Evolutionary conservation across 805 yeast species (phyloP).

Genomic region (Yarrowia deformans): DNA sequence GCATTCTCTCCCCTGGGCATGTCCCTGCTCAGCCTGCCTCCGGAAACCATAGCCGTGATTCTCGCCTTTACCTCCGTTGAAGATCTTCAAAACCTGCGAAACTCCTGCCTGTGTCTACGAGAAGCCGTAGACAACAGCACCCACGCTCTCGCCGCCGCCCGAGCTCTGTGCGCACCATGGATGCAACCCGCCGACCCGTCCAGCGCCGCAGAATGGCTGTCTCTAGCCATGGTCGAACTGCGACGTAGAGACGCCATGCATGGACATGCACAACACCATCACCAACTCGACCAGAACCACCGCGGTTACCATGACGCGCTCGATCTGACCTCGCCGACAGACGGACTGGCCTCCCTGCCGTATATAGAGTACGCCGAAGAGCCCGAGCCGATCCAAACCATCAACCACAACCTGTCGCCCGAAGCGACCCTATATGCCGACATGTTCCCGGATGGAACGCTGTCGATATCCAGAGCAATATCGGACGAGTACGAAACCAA

Average conservation of each 20-base stretch:
- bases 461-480: conserved; percentile 19
- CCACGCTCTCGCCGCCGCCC: conserved; percentile 5
- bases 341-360: conserved; percentile 6
- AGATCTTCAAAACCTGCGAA: conserved; percentile 18
- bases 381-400: conserved; percentile 9
- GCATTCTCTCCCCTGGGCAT: conserved; percentile 8
- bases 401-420: conserved; percentile 10
- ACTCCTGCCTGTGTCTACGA: conserved; percentile 10
- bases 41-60: conserved; percentile 34
- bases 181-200: conserved; percentile 4
- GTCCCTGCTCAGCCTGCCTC: conserved; percentile 36
- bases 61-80: conserved; percentile 11
- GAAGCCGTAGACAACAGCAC: conserved; percentile 23
- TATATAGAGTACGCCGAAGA: conserved; percentile 8
- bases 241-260: conserved; percentile 27
- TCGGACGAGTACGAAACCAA: conserved; percentile 33
- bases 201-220: conserved; percentile 10
- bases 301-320: not conserved
- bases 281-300: not conserved
- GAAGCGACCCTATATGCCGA: conserved; percentile 18
- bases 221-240: conserved; percentile 17
- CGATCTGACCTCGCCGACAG: conserved; percentile 5
- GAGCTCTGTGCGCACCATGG: conserved; percentile 30
- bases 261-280: conserved; percentile 31
- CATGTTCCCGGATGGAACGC: conserved; percentile 16